Conservation (phyloP, 2,329 filamentous ascomycete species). For the Fusarium sp. region DNA sequence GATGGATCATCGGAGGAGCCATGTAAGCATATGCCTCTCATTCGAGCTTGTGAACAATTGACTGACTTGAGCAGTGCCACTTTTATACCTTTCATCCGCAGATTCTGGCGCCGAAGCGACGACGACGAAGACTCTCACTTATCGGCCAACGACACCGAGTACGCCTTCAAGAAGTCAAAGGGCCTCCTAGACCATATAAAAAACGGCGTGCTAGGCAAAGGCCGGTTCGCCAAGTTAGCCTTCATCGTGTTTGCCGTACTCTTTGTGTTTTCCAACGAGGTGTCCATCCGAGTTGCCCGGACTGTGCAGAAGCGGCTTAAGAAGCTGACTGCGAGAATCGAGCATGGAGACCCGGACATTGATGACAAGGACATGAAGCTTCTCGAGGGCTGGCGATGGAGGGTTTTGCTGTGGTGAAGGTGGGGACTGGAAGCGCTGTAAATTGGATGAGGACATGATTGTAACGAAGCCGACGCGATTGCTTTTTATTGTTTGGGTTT, state of each 20-base stretch:
- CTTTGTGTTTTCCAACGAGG: slow-evolving; percentile 71
- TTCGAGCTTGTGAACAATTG: not conserved
- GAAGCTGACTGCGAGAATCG: slow-evolving; percentile 62
- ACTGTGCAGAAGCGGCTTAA: slow-evolving; percentile 65
- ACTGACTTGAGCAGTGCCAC: slow-evolving; percentile 56
- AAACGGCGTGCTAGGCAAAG: slow-evolving; percentile 59
- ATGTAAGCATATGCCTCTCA: slow-evolving; percentile 57
- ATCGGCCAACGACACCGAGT: slow-evolving; percentile 67
- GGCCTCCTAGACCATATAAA: slow-evolving; percentile 65
- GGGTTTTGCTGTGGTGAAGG: slow-evolving; percentile 62
- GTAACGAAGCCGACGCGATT: slow-evolving; percentile 49
- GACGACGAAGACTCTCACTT: slow-evolving; percentile 55
- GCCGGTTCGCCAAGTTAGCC: slow-evolving; percentile 63
- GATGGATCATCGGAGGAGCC: slow-evolving; percentile 65
- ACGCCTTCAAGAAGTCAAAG: slow-evolving; percentile 67
- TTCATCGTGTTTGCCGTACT: slow-evolving; percentile 69
- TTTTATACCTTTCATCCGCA: slow-evolving; percentile 66
- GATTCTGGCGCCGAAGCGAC: slow-evolving; percentile 62
- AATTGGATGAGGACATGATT: slow-evolving; percentile 50
- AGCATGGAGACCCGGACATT: slow-evolving; percentile 61
- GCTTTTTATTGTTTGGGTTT: slow-evolving; percentile 30
- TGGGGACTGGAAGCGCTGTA: slow-evolving; percentile 38
- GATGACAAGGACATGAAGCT: slow-evolving; percentile 63
- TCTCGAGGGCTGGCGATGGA: slow-evolving; percentile 69
- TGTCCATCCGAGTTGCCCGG: slow-evolving; percentile 66